Evolutionary conservation across 768 basidiomycete genomes (phyloP).

Genomic region (Suillus subluteus): DNA sequence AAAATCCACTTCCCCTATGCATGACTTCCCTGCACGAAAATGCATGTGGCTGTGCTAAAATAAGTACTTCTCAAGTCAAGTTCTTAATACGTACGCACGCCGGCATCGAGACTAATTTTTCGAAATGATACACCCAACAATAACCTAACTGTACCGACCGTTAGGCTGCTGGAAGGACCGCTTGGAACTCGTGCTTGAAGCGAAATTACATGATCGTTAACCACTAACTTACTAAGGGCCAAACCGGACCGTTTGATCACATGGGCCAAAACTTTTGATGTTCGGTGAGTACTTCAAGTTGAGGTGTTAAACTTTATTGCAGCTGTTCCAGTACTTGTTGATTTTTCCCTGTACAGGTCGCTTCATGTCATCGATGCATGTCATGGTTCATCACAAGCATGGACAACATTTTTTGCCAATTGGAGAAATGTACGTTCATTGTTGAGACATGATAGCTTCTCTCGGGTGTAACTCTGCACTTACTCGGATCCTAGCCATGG

Average conservation of each 20-base stretch:
- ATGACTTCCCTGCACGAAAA: background rate
- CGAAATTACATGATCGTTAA: background rate
- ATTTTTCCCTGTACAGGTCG: background rate
- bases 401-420: background rate
- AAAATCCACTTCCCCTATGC: background rate
- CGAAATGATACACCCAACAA: background rate
- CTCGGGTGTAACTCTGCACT: background rate
- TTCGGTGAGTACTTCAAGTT: background rate
- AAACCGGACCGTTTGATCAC: background rate
- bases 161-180: background rate
- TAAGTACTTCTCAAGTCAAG: background rate
- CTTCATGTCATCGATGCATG: background rate
- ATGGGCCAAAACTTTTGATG: background rate
- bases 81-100: background rate
- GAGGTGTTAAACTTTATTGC: background rate
- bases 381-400: background rate
- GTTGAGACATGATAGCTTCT: background rate
- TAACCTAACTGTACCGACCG: background rate
- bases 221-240: background rate
- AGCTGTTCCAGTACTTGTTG: background rate
- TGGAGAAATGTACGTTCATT: background rate
- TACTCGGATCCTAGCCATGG: constrained; percentile 2
- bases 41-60: background rate
- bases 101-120: background rate
- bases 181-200: background rate